Conservation (phyloP, 2,329 filamentous ascomycete species). For the Eurotiales sp. region DNA sequence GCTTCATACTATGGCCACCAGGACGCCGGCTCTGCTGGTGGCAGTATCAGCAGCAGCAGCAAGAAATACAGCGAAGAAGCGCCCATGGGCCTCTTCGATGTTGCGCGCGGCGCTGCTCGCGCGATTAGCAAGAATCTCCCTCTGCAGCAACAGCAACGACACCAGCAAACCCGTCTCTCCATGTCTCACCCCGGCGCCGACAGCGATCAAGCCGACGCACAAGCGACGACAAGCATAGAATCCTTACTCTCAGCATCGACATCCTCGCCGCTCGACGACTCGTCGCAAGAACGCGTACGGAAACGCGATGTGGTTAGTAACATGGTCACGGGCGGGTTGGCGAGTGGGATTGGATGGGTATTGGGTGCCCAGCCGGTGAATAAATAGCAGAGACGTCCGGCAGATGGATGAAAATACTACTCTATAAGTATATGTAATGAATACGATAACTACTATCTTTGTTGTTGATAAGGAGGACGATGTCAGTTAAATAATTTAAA, state of each 20-base stretch:
- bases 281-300: conserved; percentile 32
- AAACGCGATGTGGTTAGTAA: conserved; percentile 58
- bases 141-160: conserved; percentile 29
- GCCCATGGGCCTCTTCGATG: conserved; percentile 51
- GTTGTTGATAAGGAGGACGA: no score
- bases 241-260: no score
- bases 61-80: conserved; percentile 37
- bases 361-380: conserved; percentile 51
- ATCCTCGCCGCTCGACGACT: conserved; percentile 18
- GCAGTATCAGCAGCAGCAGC: conserved; percentile 21
- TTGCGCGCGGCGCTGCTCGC: conserved; percentile 47
- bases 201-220: no score
- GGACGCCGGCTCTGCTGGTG: conserved; percentile 6
- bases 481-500: no score
- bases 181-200: not conserved
- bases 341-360: conserved; percentile 63
- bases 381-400: no score
- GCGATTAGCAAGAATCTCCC: conserved; percentile 48
- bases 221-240: no score
- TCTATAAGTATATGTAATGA: no score
- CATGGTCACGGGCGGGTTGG: conserved; percentile 60
- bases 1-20: no score
- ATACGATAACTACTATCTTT: no score
- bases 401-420: no score
- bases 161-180: not conserved